Conservation (phyloP, 305 asterid species). For the Fraxinus platypoda region DNA sequence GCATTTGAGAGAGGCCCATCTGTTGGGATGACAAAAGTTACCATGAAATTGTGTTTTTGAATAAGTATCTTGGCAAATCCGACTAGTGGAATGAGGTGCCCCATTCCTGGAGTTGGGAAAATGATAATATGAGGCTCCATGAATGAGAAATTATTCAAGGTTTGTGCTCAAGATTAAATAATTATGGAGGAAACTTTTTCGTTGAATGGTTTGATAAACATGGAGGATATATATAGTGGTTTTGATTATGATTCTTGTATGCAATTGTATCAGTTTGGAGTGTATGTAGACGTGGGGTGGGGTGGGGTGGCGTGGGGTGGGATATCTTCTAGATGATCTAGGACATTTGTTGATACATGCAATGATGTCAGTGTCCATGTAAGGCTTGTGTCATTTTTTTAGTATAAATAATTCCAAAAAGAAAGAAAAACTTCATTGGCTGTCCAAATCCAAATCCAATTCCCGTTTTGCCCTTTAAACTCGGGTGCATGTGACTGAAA, state of each 20-base stretch:
- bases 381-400: conserved; percentile 24
- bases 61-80: conserved; percentile 47
- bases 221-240: not conserved
- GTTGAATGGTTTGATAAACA: conserved; percentile 12
- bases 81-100: conserved; percentile 59
- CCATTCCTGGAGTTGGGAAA: conserved; percentile 64
- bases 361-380: conserved; percentile 33
- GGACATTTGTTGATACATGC: not conserved
- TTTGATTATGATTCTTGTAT: not conserved
- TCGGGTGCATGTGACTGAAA: not conserved
- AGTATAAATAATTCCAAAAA: not conserved
- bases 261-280: not conserved
- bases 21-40: conserved; percentile 50
- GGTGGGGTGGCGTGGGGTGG: not conserved
- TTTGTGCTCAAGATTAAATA: conserved; percentile 20
- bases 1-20: conserved; percentile 54
- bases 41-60: conserved; percentile 21
- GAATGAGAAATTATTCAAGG: not conserved
- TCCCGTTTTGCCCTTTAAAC: not conserved
- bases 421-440: not conserved
- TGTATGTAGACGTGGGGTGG: not conserved
- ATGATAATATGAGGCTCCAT: conserved; percentile 54
- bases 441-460: not conserved
- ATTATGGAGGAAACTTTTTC: conserved; percentile 22
- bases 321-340: conserved; percentile 28